Conservation (phyloP, 2,329 filamentous ascomycete species). For the Botrytis paeoniae region DNA sequence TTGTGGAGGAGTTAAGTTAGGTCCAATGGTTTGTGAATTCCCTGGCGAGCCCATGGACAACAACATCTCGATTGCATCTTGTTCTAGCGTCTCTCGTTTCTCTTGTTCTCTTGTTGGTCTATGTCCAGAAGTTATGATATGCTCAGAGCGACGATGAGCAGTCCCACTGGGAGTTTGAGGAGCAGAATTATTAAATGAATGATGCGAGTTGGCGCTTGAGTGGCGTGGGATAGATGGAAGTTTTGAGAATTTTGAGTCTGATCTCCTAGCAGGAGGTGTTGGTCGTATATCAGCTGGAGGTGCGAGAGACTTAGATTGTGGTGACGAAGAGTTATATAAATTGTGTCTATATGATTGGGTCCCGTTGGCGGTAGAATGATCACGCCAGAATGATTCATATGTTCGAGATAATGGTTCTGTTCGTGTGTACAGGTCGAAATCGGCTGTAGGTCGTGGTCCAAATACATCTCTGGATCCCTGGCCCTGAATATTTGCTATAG, state of each 20-base stretch:
- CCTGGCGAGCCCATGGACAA: slow-evolving; percentile 80
- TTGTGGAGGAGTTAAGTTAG: slow-evolving; percentile 47
- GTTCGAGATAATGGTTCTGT: slow-evolving; percentile 36
- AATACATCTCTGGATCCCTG: slow-evolving; percentile 24
- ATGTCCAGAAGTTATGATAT: slow-evolving; percentile 56
- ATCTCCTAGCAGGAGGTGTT: slow-evolving; percentile 32
- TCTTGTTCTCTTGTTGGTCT: slow-evolving; percentile 62
- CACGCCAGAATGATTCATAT: slow-evolving; percentile 48
- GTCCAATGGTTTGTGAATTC: slow-evolving; percentile 63
- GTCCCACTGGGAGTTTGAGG: slow-evolving; percentile 31
- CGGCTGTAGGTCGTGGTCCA: slow-evolving; percentile 25
- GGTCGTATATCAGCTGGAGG: slow-evolving; percentile 41
- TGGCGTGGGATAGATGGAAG: slow-evolving; percentile 31
- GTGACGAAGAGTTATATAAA: slow-evolving; percentile 39
- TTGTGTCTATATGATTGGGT: slow-evolving; percentile 5
- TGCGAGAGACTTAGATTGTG: slow-evolving; percentile 46
- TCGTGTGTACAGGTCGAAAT: slow-evolving; percentile 39
- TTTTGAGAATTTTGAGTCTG: slow-evolving; percentile 35
- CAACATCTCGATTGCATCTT: slow-evolving; percentile 77
- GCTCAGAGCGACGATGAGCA: slow-evolving; percentile 18
- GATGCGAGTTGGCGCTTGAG: slow-evolving; percentile 6
- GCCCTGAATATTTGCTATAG: slow-evolving; percentile 39
- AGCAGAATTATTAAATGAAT: slow-evolving; percentile 22
- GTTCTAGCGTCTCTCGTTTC: slow-evolving; percentile 44
- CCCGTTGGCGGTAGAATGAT: slow-evolving; percentile 38